Evolutionary conservation across 2,329 filamentous ascomycete species (phyloP), one percentile per base, ranked within the genome.

Genomic region (Clonostachys solani): DNA sequence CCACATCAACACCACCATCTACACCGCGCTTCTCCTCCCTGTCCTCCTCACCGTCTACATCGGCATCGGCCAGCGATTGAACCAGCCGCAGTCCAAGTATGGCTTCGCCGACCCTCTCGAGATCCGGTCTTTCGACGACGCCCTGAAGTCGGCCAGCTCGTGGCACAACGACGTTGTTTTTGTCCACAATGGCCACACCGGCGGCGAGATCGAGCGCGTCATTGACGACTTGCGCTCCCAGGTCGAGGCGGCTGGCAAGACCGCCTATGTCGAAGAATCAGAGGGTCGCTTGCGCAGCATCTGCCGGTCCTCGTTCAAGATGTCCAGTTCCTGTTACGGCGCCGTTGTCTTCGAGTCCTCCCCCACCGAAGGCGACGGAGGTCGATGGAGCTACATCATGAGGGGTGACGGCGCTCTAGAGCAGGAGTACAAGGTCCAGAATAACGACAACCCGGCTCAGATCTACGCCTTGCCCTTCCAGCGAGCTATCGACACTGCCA

Each of bases 131-230:
- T 73, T 94, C 33, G 60, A 71, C 35, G 72, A 86, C 52, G 87
- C 82, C 2, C 72, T 95, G 19, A 60, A 63, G 33, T 68, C 71
- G 40, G 78, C 84, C 2, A 67, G 70, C 17, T 74, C 75, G 6
- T 63, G 66, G 16, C 76, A 86, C 54, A 65, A 86, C 52, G 87
- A 78, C 16, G 74, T 94, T 12, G 83, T 83, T 18, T 87, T 95
- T 50, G 83, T 92, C 45, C 84, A 92, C 60, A 89, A 81, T 63
- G 86, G 86, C n/a, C 68, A 80, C 46, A 84, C 92, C 60, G 89
- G 81, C 62, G 87, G 87, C 15, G 77, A 84, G 48, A 89, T 92
- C 47, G 81, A 85, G 46, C 68, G 69, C 12, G 81, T 92, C 33
- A 89, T 92, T 51, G 69, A 76, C 50, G 61, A 69, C 6, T 60